Evolutionary conservation across 179 eudicot genomes (phyloP).

Genomic region (Carnegiea gigantea): DNA sequence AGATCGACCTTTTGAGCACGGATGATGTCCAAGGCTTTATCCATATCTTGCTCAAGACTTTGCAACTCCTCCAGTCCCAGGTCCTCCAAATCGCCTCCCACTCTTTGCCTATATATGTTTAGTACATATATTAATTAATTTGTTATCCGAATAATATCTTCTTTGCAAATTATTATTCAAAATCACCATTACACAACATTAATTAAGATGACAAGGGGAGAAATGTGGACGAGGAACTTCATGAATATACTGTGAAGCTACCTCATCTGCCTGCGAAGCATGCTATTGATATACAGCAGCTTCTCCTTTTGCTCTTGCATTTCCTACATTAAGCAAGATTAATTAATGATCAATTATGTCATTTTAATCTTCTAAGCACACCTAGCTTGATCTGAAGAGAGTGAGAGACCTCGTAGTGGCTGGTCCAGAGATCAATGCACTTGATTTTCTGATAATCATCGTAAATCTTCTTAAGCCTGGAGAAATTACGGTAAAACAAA

Average conservation of each 20-base stretch:
- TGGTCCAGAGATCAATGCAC: constrained; percentile 53
- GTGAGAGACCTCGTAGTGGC: constrained; percentile 50
- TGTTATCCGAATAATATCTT: too few species aligned
- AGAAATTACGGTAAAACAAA: too few species aligned
- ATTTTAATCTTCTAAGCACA: too few species aligned
- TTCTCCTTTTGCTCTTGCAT: constrained; percentile 54
- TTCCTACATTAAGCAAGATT: constrained; percentile 26
- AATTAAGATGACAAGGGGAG: too few species aligned
- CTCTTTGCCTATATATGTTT: constrained; percentile 38
- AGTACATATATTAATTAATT: too few species aligned
- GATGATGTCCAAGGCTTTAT: constrained; percentile 33
- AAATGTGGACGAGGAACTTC: too few species aligned
- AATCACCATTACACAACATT: too few species aligned
- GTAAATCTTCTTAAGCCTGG: constrained; percentile 54
- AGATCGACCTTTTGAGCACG: constrained; percentile 60
- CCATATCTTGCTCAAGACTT: constrained; percentile 45
- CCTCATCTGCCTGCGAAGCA: constrained; percentile 51
- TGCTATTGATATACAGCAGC: constrained; percentile 45
- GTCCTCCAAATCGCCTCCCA: constrained; percentile 49
- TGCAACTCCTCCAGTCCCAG: constrained; percentile 33
- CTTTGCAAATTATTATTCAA: too few species aligned
- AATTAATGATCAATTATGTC: not conserved
- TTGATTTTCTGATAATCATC: constrained; percentile 53
- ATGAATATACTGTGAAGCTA: not conserved
- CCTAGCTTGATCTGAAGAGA: not conserved